Percentiles rank a stretch among this genome's conserved stretches.
phyloP scores from a whole-genome alignment of 306 rosid genomes.

The Glycine soja region DNA sequence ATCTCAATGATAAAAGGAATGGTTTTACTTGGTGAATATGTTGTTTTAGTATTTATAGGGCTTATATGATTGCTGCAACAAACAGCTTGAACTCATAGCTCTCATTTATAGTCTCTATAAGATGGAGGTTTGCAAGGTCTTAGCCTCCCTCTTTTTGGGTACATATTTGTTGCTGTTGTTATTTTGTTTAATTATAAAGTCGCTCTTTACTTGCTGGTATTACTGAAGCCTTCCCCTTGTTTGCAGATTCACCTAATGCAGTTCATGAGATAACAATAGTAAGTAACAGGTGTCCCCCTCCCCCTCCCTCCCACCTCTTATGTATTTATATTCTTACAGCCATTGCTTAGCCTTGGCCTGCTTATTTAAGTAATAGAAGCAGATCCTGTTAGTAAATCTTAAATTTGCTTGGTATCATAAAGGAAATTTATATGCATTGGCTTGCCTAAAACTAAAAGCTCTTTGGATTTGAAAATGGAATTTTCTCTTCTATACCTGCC shows the following conservation, averaged over 20 bases:
- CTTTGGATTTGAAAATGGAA: neutral
- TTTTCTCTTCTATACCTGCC: conserved; percentile 30
- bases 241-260: conserved; percentile 50
- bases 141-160: conserved; percentile 1
- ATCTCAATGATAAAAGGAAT: neutral
- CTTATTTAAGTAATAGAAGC: neutral
- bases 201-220: conserved; percentile 42
- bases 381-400: conserved; percentile 32
- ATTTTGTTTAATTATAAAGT: neutral
- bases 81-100: neutral
- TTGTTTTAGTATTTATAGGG: neutral
- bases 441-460: neutral
- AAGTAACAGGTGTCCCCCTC: conserved; percentile 53
- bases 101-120: neutral
- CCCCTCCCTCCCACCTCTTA: no score
- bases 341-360: neutral
- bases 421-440: conserved; percentile 3
- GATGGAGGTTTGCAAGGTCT: conserved; percentile 7
- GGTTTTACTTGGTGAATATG: neutral
- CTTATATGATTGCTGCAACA: conserved; percentile 17
- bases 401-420: conserved; percentile 30
- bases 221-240: conserved; percentile 84
- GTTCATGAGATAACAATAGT: conserved; percentile 50
- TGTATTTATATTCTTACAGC: neutral
- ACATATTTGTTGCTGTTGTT: conserved; percentile 2